phyloP scores from a whole-genome alignment of 140 eudicot genomes.

The Bidens hawaiensis region DNA sequence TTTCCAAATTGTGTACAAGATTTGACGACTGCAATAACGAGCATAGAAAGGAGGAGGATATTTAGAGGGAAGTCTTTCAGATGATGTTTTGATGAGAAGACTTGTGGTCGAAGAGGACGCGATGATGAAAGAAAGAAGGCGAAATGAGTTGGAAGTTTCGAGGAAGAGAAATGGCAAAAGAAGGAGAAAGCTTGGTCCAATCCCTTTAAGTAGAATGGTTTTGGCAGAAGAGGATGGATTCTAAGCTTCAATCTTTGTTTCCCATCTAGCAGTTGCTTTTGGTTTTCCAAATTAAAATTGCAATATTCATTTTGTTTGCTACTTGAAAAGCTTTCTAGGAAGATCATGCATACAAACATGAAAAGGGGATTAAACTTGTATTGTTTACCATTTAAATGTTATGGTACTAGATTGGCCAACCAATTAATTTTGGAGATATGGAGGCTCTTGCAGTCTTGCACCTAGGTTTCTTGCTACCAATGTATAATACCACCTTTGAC shows the following conservation, averaged over 20 bases:
- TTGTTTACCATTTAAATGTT: no score
- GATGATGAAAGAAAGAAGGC: constrained; percentile 86
- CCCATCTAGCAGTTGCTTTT: constrained; percentile 11
- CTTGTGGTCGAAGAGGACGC: constrained; percentile 93
- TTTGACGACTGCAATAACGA: constrained; percentile 46
- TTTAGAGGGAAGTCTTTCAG: constrained; percentile 87
- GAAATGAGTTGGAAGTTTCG: constrained; percentile 84
- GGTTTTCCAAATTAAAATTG: constrained; percentile 23
- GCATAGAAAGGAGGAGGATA: constrained; percentile 60
- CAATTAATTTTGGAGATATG: no score
- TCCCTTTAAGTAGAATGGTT: constrained; percentile 86
- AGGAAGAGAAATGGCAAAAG: constrained; percentile 73
- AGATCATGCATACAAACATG: background rate
- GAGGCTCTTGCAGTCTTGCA: no score
- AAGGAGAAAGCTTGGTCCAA: constrained; percentile 88
- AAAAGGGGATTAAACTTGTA: no score
- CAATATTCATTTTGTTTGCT: constrained; percentile 20
- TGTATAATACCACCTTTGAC: no score
- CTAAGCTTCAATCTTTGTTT: constrained; percentile 6
- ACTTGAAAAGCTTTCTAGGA: constrained; percentile 1
- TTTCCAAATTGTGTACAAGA: constrained; percentile 44
- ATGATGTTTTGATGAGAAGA: constrained; percentile 87
- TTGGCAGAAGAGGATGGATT: constrained; percentile 56
- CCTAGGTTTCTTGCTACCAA: no score
- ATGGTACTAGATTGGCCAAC: no score